Conservation (phyloP, 257 asterid species). For the Mentha longifolia region DNA sequence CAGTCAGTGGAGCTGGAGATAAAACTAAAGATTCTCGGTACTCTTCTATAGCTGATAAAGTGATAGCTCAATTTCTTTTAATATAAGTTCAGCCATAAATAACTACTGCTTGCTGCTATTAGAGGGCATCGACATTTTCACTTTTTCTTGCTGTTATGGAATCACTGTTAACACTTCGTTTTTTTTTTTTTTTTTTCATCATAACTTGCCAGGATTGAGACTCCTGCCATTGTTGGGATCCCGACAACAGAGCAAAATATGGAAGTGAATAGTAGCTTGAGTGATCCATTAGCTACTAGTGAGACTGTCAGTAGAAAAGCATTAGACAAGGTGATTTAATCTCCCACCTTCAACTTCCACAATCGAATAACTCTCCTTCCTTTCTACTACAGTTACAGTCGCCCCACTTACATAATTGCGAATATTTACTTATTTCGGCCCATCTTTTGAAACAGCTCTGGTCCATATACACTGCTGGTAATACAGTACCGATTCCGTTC, state of each 20-base stretch:
- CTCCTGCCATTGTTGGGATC: slow-evolving; percentile 41
- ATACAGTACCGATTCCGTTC: slow-evolving; percentile 92
- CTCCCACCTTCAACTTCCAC: slow-evolving; percentile 25
- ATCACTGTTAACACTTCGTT: slow-evolving; percentile 5
- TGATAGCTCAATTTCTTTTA: slow-evolving; percentile 21
- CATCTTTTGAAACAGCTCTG: slow-evolving; percentile 59
- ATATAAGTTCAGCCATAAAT: background rate
- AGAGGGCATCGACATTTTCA: slow-evolving; percentile 6
- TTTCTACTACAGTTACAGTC: background rate
- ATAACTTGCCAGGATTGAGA: slow-evolving; percentile 51
- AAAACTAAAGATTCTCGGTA: slow-evolving; percentile 61
- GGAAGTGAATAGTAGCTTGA: slow-evolving; percentile 44
- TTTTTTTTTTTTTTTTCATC: background rate
- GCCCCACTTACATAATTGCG: slow-evolving; percentile 5
- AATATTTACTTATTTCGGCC: slow-evolving; percentile 9
- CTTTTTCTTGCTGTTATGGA: slow-evolving; percentile 19
- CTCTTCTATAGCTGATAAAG: slow-evolving; percentile 4
- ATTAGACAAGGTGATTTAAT: slow-evolving; percentile 75
- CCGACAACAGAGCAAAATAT: slow-evolving; percentile 46
- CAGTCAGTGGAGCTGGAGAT: slow-evolving; percentile 48
- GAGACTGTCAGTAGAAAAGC: slow-evolving; percentile 94
- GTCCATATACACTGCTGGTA: slow-evolving; percentile 98
- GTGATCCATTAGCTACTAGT: slow-evolving; percentile 48
- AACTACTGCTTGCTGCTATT: slow-evolving; percentile 1
- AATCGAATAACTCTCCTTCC: slow-evolving; percentile 54